These are phyloP conservation scores for Teunomyces gatunensis DNA, from an alignment of 805 yeast species.

Conservation along the genomic window DNA sequence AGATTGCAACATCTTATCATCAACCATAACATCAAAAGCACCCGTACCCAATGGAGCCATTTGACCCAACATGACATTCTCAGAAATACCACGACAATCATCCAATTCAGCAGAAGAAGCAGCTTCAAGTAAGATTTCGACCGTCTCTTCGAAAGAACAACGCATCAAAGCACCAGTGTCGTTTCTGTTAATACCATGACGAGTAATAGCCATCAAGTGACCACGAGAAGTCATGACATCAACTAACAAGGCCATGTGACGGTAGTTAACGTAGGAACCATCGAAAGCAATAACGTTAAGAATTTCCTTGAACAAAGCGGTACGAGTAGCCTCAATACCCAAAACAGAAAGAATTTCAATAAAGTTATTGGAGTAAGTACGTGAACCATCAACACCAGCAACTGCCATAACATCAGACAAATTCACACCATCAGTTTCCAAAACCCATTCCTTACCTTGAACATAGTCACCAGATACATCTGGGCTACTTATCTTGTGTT, in stretches of 20 bases:
- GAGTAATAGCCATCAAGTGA: slow-evolving; percentile 96
- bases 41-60: slow-evolving; percentile 99
- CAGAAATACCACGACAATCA: slow-evolving; percentile 98
- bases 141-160: slow-evolving; percentile 99
- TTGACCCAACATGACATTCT: slow-evolving; percentile 96
- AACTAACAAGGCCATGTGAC: slow-evolving; percentile 96
- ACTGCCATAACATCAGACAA: slow-evolving; percentile 92
- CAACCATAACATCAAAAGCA: slow-evolving; percentile 91
- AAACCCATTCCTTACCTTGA: slow-evolving; percentile 94
- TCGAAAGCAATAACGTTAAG: slow-evolving; percentile 97
- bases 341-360: slow-evolving; percentile 91
- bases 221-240: slow-evolving; percentile 99
- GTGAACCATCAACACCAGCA: slow-evolving; percentile 87
- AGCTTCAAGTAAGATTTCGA: slow-evolving; percentile 94
- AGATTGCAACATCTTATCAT: slow-evolving; percentile 76
- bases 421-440: slow-evolving; percentile 98
- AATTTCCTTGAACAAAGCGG: slow-evolving; percentile 90
- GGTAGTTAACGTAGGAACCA: slow-evolving; percentile 98
- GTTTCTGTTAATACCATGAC: slow-evolving; percentile 98
- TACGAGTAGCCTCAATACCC: slow-evolving; percentile 98
- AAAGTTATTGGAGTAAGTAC: slow-evolving; percentile 94
- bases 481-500: slow-evolving; percentile 68
- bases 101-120: slow-evolving; percentile 98
- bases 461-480: slow-evolving; percentile 82
- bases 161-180: slow-evolving; percentile 99